Percentiles rank a stretch among this genome's conserved stretches.
Conservation (phyloP, 768 basidiomycete species). For the Asterophora parasitica region DNA sequence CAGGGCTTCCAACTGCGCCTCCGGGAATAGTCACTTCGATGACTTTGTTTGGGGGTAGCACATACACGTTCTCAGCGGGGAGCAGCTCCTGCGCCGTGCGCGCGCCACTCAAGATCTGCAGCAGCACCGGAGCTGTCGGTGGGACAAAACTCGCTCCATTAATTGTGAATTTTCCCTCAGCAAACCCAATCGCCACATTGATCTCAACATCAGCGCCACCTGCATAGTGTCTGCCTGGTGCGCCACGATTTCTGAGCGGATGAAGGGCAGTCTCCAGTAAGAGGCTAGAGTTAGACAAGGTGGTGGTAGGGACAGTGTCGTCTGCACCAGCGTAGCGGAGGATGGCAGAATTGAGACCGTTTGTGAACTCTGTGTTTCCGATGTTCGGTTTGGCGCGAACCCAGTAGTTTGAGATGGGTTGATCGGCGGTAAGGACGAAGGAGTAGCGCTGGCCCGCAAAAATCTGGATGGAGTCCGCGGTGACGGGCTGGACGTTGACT, state of each 20-base stretch:
- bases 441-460: slow-evolving; percentile 43
- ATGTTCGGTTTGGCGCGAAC: slow-evolving; percentile 31
- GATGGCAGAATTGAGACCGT: slow-evolving; percentile 39
- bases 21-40: slow-evolving; percentile 46
- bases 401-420: slow-evolving; percentile 40
- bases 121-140: slow-evolving; percentile 37
- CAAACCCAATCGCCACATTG: slow-evolving; percentile 25
- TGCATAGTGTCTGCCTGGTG: slow-evolving; percentile 27
- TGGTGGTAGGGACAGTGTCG: slow-evolving; percentile 30
- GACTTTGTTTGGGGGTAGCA: slow-evolving; percentile 36
- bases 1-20: slow-evolving; percentile 29
- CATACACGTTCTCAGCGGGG: slow-evolving; percentile 37
- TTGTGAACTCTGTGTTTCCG: slow-evolving; percentile 21
- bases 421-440: slow-evolving; percentile 35
- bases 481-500: slow-evolving; percentile 29
- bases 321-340: slow-evolving; percentile 32
- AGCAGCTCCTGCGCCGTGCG: slow-evolving; percentile 30
- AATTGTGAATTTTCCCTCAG: slow-evolving; percentile 20
- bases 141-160: slow-evolving; percentile 32
- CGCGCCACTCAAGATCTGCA: slow-evolving; percentile 39
- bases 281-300: slow-evolving; percentile 20
- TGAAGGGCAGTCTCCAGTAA: slow-evolving; percentile 35
- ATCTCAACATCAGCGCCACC: slow-evolving; percentile 36
- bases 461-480: slow-evolving; percentile 34
- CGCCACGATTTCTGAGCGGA: slow-evolving; percentile 22